Conservation (phyloP, 192 early-diverging fungal genomes). For the Coemansia sp. region DNA sequence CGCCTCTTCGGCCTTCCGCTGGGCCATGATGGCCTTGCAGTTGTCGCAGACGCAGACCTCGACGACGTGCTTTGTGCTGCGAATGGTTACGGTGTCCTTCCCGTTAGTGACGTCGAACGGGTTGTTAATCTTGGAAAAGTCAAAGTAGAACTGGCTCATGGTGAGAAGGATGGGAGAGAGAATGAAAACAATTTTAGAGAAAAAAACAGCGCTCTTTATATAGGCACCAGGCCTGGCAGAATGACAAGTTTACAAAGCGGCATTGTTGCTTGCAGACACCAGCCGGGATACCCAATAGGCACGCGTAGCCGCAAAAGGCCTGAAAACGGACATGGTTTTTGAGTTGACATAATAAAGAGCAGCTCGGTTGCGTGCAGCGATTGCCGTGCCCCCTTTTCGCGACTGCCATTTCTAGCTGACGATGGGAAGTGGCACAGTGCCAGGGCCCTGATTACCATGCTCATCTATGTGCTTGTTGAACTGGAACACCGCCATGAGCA, state of each 20-base stretch:
- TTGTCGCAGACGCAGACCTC: constrained; percentile 43
- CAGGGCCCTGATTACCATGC: too few relatives aligned
- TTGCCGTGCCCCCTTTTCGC: not conserved
- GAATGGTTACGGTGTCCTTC: constrained; percentile 39
- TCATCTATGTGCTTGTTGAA: too few relatives aligned
- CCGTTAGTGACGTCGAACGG: constrained; percentile 45
- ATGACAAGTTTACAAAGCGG: constrained; percentile 1
- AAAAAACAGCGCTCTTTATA: not conserved
- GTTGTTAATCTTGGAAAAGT: constrained; percentile 29
- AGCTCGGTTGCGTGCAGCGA: constrained; percentile 3
- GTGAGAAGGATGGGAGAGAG: constrained; percentile 3
- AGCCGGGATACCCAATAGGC: constrained; percentile 1
- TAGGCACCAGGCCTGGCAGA: constrained; percentile 1
- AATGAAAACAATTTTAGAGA: not conserved
- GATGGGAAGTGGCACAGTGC: too few relatives aligned
- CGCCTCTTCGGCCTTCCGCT: constrained; percentile 25
- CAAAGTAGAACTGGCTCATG: constrained; percentile 40
- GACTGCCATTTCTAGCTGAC: not conserved
- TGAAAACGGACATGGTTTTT: constrained; percentile 6
- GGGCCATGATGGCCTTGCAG: constrained; percentile 32
- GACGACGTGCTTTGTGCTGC: constrained; percentile 36
- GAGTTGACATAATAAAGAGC: not conserved
- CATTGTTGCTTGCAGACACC: constrained; percentile 6
- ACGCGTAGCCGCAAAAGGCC: not conserved
- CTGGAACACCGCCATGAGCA: too few relatives aligned